Conservation (phyloP, 2,329 filamentous ascomycete genomes). For the Leptographium galeiforme region DNA sequence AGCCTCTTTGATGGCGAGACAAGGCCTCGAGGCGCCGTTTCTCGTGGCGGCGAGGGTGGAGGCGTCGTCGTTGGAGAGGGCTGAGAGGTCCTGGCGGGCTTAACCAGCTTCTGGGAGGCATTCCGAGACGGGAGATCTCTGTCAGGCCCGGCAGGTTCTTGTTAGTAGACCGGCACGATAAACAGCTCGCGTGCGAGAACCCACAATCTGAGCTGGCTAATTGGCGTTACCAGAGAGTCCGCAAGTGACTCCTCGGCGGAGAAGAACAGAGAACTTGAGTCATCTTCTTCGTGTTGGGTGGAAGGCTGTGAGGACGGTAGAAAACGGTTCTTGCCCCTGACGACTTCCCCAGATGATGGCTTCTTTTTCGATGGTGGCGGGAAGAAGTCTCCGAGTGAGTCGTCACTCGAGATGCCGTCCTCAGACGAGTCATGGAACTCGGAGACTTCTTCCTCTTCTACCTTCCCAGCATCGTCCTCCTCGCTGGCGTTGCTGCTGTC, state of each 20-base stretch:
- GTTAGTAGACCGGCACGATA: neutral
- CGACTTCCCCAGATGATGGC: neutral
- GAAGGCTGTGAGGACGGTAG: neutral
- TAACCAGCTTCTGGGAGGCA: neutral
- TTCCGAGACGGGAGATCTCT: neutral
- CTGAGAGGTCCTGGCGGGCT: neutral
- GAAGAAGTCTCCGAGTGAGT: slow-evolving; percentile 4
- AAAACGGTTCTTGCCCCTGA: neutral
- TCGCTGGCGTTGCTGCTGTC: neutral
- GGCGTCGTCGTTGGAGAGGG: slow-evolving; percentile 9
- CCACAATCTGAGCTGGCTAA: slow-evolving; percentile 1
- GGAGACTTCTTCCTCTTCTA: slow-evolving; percentile 1
- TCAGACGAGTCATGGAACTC: slow-evolving; percentile 7
- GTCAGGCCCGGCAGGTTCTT: neutral
- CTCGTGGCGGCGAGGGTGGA: slow-evolving; percentile 10
- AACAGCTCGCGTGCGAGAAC: neutral
- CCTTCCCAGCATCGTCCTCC: neutral
- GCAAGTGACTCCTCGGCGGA: slow-evolving; percentile 8
- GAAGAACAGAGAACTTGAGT: slow-evolving; percentile 10
- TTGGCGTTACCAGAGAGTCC: neutral
- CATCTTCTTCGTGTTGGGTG: neutral
- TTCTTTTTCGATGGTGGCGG: slow-evolving; percentile 1
- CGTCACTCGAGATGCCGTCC: neutral
- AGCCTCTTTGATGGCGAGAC: slow-evolving; percentile 21
- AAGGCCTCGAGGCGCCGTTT: slow-evolving; percentile 10